These are phyloP conservation scores for Lindgomyces ingoldianus DNA, from an alignment of 495 filamentous ascomycete species.

Conservation along the genomic window DNA sequence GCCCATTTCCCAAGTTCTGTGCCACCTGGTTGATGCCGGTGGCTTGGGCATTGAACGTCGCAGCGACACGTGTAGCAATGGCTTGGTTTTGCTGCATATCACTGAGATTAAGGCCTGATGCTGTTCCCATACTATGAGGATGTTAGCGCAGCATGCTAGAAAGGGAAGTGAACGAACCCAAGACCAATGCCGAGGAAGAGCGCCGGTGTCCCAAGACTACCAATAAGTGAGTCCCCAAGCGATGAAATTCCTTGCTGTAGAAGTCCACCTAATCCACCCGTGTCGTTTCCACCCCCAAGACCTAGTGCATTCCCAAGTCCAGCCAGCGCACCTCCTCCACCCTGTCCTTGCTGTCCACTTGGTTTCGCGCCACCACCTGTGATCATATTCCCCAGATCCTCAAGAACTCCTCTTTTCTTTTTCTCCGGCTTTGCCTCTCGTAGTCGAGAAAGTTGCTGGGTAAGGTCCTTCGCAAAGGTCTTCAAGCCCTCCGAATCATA, in stretches of 20 bases:
- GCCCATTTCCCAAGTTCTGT: conserved; percentile 15
- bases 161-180: conserved; percentile 7
- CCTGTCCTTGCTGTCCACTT: too few relatives aligned
- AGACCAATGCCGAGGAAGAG: conserved; percentile 22
- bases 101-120: conserved; percentile 18
- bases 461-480: conserved; percentile 7
- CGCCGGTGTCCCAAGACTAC: conserved; percentile 8
- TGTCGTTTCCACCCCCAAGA: background rate
- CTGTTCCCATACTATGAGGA: conserved; percentile 16
- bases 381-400: conserved; percentile 8
- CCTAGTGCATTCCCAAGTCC: too few relatives aligned
- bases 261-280: background rate
- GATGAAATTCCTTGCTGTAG: background rate
- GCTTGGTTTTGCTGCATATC: background rate
- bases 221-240: conserved; percentile 3
- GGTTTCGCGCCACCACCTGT: conserved; percentile 1
- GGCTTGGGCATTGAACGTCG: background rate
- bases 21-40: conserved; percentile 14
- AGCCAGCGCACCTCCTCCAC: too few relatives aligned
- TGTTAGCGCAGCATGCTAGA: background rate
- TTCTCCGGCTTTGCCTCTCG: background rate
- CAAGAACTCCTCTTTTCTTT: conserved; percentile 2
- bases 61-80: conserved; percentile 5
- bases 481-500: background rate
- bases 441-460: background rate